Conservation (phyloP, 192 early-diverging fungal species). For the Backusella tarrabulga region DNA sequence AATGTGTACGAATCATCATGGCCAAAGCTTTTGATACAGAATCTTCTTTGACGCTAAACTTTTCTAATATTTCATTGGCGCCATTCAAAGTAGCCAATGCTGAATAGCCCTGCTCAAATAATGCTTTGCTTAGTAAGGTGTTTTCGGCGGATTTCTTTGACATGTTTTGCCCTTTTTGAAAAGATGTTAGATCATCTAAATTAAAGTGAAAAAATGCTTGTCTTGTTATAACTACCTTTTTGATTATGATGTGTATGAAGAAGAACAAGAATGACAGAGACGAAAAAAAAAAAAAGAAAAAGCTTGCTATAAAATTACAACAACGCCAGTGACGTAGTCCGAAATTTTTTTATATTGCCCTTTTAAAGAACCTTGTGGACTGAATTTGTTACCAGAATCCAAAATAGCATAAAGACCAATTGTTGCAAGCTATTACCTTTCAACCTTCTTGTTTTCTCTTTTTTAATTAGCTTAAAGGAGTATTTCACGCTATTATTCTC, state of each 20-base stretch:
- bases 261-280: not conserved
- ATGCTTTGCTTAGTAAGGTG: slow-evolving; percentile 10
- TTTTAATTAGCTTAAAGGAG: not conserved
- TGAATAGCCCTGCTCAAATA: slow-evolving; percentile 16
- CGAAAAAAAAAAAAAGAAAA: not conserved
- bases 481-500: not conserved
- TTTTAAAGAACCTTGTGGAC: not conserved
- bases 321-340: too few species aligned
- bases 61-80: slow-evolving; percentile 14
- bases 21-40: slow-evolving; percentile 57
- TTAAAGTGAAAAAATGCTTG: not conserved
- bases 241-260: not conserved
- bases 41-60: slow-evolving; percentile 30
- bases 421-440: not conserved
- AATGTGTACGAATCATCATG: slow-evolving; percentile 56
- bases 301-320: too few species aligned
- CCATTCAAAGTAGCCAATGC: not conserved
- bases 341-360: not conserved
- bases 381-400: not conserved
- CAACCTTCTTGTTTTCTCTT: not conserved
- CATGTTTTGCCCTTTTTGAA: not conserved
- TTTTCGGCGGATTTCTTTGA: slow-evolving; percentile 12
- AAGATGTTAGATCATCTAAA: not conserved
- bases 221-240: not conserved
- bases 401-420: not conserved